Evolutionary conservation across 1,139 yeast genomes (phyloP).

Genomic region (Geotrichum restrictum): DNA sequence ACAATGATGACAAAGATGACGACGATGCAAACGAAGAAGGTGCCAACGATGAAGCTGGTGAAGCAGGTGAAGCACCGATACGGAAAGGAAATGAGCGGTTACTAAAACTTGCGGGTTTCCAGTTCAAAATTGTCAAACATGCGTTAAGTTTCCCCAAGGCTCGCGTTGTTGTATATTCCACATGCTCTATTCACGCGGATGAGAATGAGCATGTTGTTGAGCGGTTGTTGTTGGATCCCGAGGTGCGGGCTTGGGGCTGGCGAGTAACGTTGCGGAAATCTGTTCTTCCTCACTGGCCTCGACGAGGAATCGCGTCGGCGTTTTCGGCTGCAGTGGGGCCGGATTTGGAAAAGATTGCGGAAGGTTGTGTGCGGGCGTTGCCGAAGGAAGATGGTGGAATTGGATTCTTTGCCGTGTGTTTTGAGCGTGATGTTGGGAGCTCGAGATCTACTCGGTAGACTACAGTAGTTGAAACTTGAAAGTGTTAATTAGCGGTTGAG

Average conservation of each 20-base stretch:
- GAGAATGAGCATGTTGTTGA: conserved; percentile 92
- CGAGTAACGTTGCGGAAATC: conserved; percentile 53
- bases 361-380: conserved; percentile 77
- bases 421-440: too few relatives aligned
- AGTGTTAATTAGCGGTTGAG: too few relatives aligned
- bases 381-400: conserved; percentile 94
- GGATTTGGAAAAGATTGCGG: conserved; percentile 51
- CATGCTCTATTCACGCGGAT: conserved; percentile 89
- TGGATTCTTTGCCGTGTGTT: conserved; percentile 92
- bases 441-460: too few relatives aligned
- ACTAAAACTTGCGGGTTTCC: conserved; percentile 75
- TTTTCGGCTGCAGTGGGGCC: conserved; percentile 38
- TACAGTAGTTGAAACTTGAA: too few relatives aligned
- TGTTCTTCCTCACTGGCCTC: conserved; percentile 80
- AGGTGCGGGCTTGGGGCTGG: conserved; percentile 69
- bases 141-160: conserved; percentile 81
- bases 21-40: conserved; percentile 28
- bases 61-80: conserved; percentile 30
- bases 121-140: conserved; percentile 79
- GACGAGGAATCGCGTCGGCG: conserved; percentile 73
- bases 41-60: neutral
- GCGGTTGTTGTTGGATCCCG: conserved; percentile 62
- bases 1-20: conserved; percentile 38
- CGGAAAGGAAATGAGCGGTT: conserved; percentile 53
- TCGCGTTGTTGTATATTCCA: conserved; percentile 78